Percentiles rank a stretch among this genome's conserved stretches.
These are phyloP conservation scores for Berkeleyomyces rouxiae DNA, from an alignment of 2,329 filamentous ascomycete genomes.

Conservation along the genomic window DNA sequence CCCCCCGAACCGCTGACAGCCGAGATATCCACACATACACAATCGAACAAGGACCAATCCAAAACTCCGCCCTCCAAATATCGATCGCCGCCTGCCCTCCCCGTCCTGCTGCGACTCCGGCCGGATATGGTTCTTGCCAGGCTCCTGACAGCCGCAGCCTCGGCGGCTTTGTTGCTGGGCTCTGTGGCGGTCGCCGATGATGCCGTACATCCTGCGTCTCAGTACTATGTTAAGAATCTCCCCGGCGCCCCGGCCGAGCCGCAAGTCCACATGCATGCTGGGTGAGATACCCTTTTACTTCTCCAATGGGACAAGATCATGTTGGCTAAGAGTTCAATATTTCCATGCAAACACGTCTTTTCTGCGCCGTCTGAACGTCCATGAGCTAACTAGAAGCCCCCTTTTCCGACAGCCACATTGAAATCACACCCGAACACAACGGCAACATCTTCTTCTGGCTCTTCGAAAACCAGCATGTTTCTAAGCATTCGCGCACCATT, in stretches of 20 bases:
- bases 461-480: slow-evolving; percentile 88
- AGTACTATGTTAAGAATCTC: slow-evolving; percentile 70
- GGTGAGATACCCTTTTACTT: slow-evolving; percentile 39
- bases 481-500: slow-evolving; percentile 74
- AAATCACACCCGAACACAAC: slow-evolving; percentile 68
- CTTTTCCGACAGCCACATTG: slow-evolving; percentile 54
- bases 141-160: slow-evolving; percentile 4
- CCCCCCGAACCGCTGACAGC: background rate
- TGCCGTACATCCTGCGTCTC: slow-evolving; percentile 22
- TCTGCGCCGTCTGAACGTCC: background rate
- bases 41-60: background rate
- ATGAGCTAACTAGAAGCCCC: background rate
- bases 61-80: background rate
- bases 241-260: slow-evolving; percentile 66
- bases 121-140: slow-evolving; percentile 16
- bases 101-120: no score
- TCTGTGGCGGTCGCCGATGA: slow-evolving; percentile 21
- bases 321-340: background rate
- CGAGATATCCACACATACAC: background rate
- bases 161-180: slow-evolving; percentile 15
- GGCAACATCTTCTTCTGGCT: slow-evolving; percentile 99
- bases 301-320: no score
- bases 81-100: background rate
- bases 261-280: slow-evolving; percentile 92
- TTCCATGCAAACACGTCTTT: background rate